These are phyloP conservation scores for Tuber borchii DNA, from an alignment of 495 filamentous ascomycete genomes.

Conservation along the genomic window DNA sequence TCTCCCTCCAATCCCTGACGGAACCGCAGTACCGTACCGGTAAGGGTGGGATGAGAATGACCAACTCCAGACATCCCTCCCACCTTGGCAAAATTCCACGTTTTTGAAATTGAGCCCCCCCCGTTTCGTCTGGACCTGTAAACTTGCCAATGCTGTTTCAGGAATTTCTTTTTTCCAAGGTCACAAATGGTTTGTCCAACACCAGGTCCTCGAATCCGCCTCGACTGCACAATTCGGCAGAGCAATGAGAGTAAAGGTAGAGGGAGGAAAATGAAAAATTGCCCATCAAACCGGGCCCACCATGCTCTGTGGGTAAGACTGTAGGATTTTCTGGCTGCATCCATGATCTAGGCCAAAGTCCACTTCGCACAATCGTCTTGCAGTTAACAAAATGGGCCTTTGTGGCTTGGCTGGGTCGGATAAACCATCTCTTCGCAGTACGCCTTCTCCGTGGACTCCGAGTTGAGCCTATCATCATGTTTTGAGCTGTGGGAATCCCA, in stretches of 20 bases:
- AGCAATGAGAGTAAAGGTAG: not conserved
- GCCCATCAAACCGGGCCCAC: not conserved
- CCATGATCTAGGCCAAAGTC: not conserved
- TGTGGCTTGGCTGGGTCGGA: constrained; percentile 21
- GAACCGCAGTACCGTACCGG: not conserved
- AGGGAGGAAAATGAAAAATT: not conserved
- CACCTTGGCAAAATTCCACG: not conserved
- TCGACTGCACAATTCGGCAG: not conserved
- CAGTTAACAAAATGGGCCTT: not conserved
- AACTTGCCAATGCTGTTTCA: not conserved
- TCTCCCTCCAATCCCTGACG: not conserved
- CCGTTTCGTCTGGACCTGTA: not conserved
- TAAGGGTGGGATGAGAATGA: not conserved
- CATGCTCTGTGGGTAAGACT: not conserved
- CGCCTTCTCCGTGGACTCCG: constrained; percentile 4
- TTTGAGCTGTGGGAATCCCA: not conserved
- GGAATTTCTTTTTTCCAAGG: not conserved
- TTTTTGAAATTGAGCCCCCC: not conserved
- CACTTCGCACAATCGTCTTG: not conserved
- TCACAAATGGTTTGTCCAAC: not conserved
- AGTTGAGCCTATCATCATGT: constrained; percentile 7
- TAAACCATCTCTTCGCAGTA: constrained; percentile 17
- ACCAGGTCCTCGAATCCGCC: not conserved
- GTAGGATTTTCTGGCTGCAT: not conserved
- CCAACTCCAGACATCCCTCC: not conserved